Conservation (phyloP, 148 eudicot genomes). For the Spergularia marina region DNA sequence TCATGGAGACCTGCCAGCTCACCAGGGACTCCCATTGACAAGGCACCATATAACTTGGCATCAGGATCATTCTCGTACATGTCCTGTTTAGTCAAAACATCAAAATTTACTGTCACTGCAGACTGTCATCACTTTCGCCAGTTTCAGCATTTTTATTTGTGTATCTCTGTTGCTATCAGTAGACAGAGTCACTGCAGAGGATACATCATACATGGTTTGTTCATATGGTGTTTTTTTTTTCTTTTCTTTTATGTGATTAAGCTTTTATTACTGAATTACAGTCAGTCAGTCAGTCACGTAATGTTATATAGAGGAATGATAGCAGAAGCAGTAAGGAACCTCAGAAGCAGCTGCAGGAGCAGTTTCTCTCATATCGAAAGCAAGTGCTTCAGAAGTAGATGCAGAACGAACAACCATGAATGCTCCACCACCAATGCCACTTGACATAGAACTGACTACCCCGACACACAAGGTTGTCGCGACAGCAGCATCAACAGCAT, state of each 20-base stretch:
- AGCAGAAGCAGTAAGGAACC: constrained; percentile 36
- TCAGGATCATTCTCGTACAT: constrained; percentile 54
- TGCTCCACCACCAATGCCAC: constrained; percentile 95
- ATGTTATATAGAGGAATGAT: not conserved
- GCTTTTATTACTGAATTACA: too few relatives aligned
- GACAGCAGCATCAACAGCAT: constrained; percentile 97
- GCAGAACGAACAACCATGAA: constrained; percentile 86
- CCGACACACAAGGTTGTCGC: constrained; percentile 85
- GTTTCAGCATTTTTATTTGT: not conserved
- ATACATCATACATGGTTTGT: too few relatives aligned
- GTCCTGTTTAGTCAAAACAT: constrained; percentile 39
- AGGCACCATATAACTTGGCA: constrained; percentile 57
- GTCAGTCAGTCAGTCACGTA: not conserved
- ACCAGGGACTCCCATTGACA: constrained; percentile 83
- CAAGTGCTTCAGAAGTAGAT: constrained; percentile 46
- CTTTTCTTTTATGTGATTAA: too few relatives aligned
- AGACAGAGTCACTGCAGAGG: too few relatives aligned
- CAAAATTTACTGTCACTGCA: not conserved
- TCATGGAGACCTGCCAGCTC: constrained; percentile 84
- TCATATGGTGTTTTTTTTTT: too few relatives aligned
- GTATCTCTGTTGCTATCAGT: not conserved
- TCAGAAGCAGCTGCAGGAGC: constrained; percentile 85
- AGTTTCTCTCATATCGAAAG: constrained; percentile 82
- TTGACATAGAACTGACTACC: constrained; percentile 73
- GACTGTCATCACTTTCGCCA: not conserved